Conservation (phyloP, 179 eudicot species). For the Corrigiola litoralis region DNA sequence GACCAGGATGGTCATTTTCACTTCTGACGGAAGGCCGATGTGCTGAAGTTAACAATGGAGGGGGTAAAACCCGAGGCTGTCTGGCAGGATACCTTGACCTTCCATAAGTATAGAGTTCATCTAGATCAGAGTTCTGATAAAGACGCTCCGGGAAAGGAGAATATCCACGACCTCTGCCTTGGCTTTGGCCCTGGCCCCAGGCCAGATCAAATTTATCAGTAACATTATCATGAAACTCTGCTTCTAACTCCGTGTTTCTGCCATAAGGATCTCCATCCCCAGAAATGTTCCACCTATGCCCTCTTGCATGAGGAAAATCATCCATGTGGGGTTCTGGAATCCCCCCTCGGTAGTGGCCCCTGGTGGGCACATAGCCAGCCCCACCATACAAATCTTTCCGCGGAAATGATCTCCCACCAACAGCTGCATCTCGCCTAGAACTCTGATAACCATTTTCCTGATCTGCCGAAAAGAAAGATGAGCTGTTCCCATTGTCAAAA, state of each 20-base stretch:
- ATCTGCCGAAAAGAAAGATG: constrained; percentile 42
- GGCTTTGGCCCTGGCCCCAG: constrained; percentile 49
- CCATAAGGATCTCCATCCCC: constrained; percentile 48
- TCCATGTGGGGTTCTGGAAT: constrained; percentile 49
- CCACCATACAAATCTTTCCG: constrained; percentile 61
- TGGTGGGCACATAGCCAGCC: constrained; percentile 52
- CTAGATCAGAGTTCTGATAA: constrained; percentile 60
- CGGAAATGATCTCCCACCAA: constrained; percentile 55
- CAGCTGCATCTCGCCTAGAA: constrained; percentile 49
- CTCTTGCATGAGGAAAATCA: constrained; percentile 53
- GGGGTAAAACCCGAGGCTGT: constrained; percentile 96
- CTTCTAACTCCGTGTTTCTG: constrained; percentile 44
- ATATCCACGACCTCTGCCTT: constrained; percentile 43
- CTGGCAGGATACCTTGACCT: constrained; percentile 73
- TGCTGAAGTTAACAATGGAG: constrained; percentile 56
- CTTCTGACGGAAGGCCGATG: constrained; percentile 50
- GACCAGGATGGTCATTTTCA: constrained; percentile 45
- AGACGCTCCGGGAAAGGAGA: constrained; percentile 51
- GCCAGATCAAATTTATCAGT: constrained; percentile 54
- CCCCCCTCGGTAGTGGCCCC: constrained; percentile 42
- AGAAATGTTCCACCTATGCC: constrained; percentile 55
- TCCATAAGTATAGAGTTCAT: constrained; percentile 64
- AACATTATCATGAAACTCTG: constrained; percentile 53
- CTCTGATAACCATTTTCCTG: constrained; percentile 61
- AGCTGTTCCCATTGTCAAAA: constrained; percentile 51